phyloP scores from a whole-genome alignment of 495 filamentous ascomycete genomes.

The Neurospora sp. region DNA sequence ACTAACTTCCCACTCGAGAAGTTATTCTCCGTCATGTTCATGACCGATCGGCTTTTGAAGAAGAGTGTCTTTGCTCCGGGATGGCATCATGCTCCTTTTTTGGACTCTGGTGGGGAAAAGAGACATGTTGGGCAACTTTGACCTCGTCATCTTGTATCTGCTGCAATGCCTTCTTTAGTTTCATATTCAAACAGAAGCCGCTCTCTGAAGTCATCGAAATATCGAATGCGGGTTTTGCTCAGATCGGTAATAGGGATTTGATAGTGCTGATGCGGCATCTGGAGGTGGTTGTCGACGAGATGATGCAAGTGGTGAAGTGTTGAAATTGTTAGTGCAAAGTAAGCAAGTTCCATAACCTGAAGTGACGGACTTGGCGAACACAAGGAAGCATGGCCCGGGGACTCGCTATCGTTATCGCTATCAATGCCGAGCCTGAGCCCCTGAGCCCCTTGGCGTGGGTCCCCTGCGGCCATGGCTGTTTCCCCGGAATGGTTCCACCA shows the following conservation, averaged over 20 bases:
- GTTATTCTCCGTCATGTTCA: neutral
- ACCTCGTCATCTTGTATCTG: neutral
- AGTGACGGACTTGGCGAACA: neutral
- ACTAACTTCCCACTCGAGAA: neutral
- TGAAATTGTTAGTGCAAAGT: neutral
- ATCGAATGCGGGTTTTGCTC: neutral
- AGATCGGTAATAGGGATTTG: neutral
- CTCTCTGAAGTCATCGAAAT: accelerated
- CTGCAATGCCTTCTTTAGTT: neutral
- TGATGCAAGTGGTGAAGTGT: neutral
- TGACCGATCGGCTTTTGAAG: neutral
- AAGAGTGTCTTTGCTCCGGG: neutral
- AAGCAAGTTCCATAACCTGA: too few species aligned
- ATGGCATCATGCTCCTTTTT: neutral
- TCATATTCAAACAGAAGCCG: neutral
- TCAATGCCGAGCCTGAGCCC: neutral
- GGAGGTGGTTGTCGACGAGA: neutral
- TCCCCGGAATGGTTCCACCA: neutral
- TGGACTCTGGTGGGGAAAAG: neutral
- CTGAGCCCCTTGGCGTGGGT: neutral
- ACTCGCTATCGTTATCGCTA: neutral
- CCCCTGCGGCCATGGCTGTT: neutral
- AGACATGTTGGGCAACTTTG: neutral
- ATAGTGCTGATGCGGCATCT: neutral
- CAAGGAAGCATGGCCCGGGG: too few species aligned